These are phyloP conservation scores for Aspergillus alliaceus DNA, from an alignment of 2,329 filamentous ascomycete genomes.

Conservation along the genomic window DNA sequence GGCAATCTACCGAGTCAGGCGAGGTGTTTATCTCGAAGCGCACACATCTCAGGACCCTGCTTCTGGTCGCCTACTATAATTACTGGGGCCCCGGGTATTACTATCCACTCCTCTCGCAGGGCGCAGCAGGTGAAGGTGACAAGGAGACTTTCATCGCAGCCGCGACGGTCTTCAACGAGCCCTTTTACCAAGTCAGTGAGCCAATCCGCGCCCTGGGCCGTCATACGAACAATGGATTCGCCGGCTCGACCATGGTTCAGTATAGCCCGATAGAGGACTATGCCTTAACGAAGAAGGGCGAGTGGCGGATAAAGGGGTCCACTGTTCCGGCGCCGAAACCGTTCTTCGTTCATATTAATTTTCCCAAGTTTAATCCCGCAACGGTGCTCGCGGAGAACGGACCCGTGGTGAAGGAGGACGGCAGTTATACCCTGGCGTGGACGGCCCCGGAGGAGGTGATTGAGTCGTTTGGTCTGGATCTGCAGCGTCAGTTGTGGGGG, in stretches of 20 bases:
- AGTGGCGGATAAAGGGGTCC: constrained; percentile 32
- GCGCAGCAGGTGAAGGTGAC: constrained; percentile 51
- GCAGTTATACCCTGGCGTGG: constrained; percentile 33
- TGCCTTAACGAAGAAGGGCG: constrained; percentile 24
- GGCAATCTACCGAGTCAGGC: constrained; percentile 43
- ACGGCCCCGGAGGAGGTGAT: constrained; percentile 29
- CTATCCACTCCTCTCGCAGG: constrained; percentile 48
- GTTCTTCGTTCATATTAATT: constrained; percentile 43
- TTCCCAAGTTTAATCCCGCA: constrained; percentile 41
- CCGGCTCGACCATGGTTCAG: constrained; percentile 42
- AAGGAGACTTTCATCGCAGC: constrained; percentile 53
- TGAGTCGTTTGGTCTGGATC: constrained; percentile 32
- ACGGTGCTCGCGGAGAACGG: constrained; percentile 31
- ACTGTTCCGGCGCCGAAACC: constrained; percentile 30
- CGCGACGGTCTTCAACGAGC: constrained; percentile 41
- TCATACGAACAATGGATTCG: constrained; percentile 26
- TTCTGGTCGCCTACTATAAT: constrained; percentile 52
- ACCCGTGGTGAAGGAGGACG: constrained; percentile 28
- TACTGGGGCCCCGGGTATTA: constrained; percentile 46
- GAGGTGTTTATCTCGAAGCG: constrained; percentile 48
- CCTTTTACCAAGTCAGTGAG: constrained; percentile 47
- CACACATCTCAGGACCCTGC: constrained; percentile 41
- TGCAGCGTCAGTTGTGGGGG: constrained; percentile 38
- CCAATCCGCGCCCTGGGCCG: constrained; percentile 35
- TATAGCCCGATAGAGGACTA: constrained; percentile 39